Percentiles rank a stretch among this genome's conserved stretches.
These are phyloP conservation scores for Nannizziopsis barbatae DNA, from an alignment of 2,329 filamentous ascomycete genomes.

Conservation along the genomic window DNA sequence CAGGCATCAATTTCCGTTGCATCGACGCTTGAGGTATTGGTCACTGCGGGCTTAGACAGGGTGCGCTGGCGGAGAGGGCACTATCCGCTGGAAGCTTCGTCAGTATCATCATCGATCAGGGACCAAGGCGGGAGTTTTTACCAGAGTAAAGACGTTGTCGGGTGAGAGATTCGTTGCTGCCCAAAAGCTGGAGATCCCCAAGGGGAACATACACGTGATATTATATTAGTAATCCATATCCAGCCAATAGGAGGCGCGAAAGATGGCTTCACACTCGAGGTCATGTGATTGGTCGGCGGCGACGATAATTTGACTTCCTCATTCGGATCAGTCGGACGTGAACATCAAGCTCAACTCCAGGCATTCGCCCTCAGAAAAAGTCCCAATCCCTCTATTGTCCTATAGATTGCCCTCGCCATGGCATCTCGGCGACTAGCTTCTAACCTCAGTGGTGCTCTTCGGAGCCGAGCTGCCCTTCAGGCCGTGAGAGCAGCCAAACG, in stretches of 20 bases:
- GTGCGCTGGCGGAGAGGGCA: too few relatives aligned
- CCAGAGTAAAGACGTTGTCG: too few relatives aligned
- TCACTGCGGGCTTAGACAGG: too few relatives aligned
- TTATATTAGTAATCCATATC: too few relatives aligned
- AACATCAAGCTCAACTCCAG: constrained; percentile 13
- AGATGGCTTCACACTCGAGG: constrained; percentile 14
- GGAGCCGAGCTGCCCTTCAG: constrained; percentile 74
- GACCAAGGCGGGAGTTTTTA: too few relatives aligned
- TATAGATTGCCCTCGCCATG: constrained; percentile 48
- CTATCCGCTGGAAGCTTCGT: too few relatives aligned
- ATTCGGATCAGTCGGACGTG: constrained; percentile 19
- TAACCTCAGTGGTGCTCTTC: constrained; percentile 82
- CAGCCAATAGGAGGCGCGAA: constrained; percentile 6
- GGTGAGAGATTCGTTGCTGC: too few relatives aligned
- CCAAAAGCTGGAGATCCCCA: too few relatives aligned
- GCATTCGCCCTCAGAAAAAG: constrained; percentile 24
- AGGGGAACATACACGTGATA: too few relatives aligned
- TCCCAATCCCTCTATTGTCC: constrained; percentile 41
- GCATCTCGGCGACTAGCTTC: constrained; percentile 95
- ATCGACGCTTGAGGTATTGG: too few relatives aligned
- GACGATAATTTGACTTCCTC: constrained; percentile 38
- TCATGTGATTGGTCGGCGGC: constrained; percentile 36
- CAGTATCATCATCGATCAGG: too few relatives aligned
- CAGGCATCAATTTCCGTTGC: too few relatives aligned
- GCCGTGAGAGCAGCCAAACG: constrained; percentile 65